Evolutionary conservation across 495 filamentous ascomycete species (phyloP).

Genomic region (Delitschia confertaspora): DNA sequence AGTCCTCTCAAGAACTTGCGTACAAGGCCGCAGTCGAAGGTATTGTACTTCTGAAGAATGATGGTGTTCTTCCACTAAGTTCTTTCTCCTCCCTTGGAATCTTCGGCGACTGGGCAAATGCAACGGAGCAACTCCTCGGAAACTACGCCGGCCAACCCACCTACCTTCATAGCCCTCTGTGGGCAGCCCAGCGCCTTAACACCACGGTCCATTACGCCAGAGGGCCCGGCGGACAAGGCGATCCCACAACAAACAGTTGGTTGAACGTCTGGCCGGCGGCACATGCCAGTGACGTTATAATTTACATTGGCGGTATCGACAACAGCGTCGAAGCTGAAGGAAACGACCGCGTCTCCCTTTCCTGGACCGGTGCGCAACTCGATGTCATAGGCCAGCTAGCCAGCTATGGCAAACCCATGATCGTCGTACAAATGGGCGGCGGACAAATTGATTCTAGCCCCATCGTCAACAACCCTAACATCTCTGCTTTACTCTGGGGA

Average conservation of each 20-base stretch:
- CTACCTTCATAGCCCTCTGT: conserved; percentile 47
- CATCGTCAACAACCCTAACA: conserved; percentile 37
- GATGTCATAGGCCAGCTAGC: conserved; percentile 47
- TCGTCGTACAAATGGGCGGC: conserved; percentile 51
- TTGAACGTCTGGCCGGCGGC: conserved; percentile 39
- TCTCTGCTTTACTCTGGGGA: conserved; percentile 49
- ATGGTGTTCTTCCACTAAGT: conserved; percentile 45
- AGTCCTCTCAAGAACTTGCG: conserved; percentile 47
- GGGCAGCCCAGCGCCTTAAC: conserved; percentile 40
- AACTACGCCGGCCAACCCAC: conserved; percentile 51
- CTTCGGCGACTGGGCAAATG: conserved; percentile 52
- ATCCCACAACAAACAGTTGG: conserved; percentile 33
- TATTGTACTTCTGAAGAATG: conserved; percentile 55
- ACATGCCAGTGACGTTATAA: conserved; percentile 44
- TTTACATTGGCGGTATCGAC: conserved; percentile 53
- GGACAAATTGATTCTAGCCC: conserved; percentile 33
- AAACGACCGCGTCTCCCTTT: conserved; percentile 46
- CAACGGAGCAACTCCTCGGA: conserved; percentile 52
- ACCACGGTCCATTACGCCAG: conserved; percentile 43
- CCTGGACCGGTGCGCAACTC: conserved; percentile 51
- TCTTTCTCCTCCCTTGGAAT: conserved; percentile 42
- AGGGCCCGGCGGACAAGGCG: conserved; percentile 38
- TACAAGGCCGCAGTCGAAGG: conserved; percentile 52
- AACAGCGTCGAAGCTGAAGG: conserved; percentile 48
- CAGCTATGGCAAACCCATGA: conserved; percentile 43